These are phyloP conservation scores for Colletotrichum scovillei DNA, from an alignment of 2,329 filamentous ascomycete genomes.

Conservation along the genomic window DNA sequence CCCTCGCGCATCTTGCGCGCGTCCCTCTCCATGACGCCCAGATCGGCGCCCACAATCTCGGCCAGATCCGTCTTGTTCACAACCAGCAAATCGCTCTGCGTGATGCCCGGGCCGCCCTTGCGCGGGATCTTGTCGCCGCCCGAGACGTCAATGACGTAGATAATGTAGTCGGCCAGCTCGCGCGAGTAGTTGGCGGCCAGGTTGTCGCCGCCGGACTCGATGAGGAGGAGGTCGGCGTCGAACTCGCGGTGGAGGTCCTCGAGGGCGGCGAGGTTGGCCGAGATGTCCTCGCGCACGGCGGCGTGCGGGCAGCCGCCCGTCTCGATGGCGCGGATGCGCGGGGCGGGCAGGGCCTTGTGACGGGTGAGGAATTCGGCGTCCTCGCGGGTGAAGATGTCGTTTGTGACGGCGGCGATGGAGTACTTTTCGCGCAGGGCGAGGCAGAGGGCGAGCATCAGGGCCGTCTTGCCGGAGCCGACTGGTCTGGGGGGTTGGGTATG, in stretches of 20 bases:
- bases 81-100: conserved; percentile 91
- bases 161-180: conserved; percentile 96
- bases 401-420: conserved; percentile 94
- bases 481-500: conserved; percentile 66
- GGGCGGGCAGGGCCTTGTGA: conserved; percentile 82
- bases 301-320: conserved; percentile 98
- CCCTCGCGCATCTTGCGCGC: conserved; percentile 95
- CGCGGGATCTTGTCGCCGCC: conserved; percentile 97
- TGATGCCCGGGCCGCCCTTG: conserved; percentile 97
- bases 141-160: conserved; percentile 98
- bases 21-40: conserved; percentile 94
- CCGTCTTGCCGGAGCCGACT: conserved; percentile 96
- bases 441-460: conserved; percentile 94
- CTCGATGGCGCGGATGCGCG: conserved; percentile 94
- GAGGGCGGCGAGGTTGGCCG: conserved; percentile 89
- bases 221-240: conserved; percentile 84
- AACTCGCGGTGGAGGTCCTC: conserved; percentile 89
- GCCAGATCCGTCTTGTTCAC: conserved; percentile 99
- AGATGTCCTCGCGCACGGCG: conserved; percentile 96
- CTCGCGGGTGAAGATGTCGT: conserved; percentile 98
- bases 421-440: conserved; percentile 82
- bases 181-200: conserved; percentile 96
- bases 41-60: conserved; percentile 87
- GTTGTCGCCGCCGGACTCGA: conserved; percentile 96
- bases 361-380: conserved; percentile 97